phyloP scores from a whole-genome alignment of 1,139 yeast species.

The Suhomyces guaymorum region DNA sequence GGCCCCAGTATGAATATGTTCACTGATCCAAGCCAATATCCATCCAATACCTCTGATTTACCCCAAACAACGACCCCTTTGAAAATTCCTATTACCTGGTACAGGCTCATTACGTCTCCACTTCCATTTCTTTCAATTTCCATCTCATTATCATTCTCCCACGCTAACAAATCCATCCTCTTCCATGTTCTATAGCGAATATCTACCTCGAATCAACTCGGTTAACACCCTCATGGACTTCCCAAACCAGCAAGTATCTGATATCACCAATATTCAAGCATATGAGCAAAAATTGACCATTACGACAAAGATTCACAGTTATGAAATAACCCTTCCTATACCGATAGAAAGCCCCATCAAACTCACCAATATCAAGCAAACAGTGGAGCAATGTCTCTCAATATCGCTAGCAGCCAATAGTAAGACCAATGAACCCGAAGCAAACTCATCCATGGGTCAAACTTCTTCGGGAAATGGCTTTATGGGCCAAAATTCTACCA shows the following conservation, averaged over 20 bases:
- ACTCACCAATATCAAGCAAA: constrained; percentile 13
- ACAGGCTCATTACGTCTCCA: too few relatives aligned
- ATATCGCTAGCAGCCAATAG: constrained; percentile 6
- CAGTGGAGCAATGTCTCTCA: constrained; percentile 6
- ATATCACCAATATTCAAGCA: constrained; percentile 14
- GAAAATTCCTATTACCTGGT: too few relatives aligned
- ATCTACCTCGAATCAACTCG: constrained; percentile 39
- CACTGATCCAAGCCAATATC: too few relatives aligned
- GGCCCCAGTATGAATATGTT: too few relatives aligned
- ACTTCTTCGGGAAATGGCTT: too few relatives aligned
- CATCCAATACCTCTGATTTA: too few relatives aligned
- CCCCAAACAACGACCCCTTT: too few relatives aligned
- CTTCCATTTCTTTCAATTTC: too few relatives aligned
- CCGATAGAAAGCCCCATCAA: constrained; percentile 8
- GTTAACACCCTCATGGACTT: constrained; percentile 33
- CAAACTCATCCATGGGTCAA: too few relatives aligned
- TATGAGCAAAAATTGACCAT: constrained; percentile 4
- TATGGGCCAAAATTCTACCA: constrained; percentile 12
- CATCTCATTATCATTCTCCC: too few relatives aligned
- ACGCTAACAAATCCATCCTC: too few relatives aligned
- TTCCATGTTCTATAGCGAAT: constrained; percentile 40
- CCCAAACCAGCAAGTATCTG: constrained; percentile 12
- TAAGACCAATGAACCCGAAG: too few relatives aligned
- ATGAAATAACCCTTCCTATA: constrained; percentile 10
- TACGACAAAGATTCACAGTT: constrained; percentile 1